Conservation (phyloP, 2,329 filamentous ascomycete species). For the Raffaelea albimanens region DNA sequence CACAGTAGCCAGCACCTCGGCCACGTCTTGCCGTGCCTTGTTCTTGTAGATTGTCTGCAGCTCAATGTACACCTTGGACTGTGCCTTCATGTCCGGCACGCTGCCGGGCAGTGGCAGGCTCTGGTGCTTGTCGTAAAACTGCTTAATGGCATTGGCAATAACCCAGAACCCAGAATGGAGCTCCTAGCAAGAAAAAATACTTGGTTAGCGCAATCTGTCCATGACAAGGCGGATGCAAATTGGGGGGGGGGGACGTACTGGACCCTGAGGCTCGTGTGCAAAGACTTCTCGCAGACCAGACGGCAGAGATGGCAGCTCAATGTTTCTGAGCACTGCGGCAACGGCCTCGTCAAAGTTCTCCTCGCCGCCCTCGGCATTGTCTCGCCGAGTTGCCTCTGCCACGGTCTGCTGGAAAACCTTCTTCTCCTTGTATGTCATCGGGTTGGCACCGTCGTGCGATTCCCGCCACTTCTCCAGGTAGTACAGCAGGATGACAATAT, state of each 20-base stretch:
- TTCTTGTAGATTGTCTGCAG: conserved; percentile 89
- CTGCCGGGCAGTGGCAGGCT: conserved; percentile 76
- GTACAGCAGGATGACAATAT: conserved; percentile 72
- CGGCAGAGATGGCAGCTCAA: conserved; percentile 59
- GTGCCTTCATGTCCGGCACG: conserved; percentile 95
- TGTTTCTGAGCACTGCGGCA: conserved; percentile 77
- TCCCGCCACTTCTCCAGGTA: conserved; percentile 75
- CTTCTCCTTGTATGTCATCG: conserved; percentile 76
- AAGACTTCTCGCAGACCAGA: conserved; percentile 70
- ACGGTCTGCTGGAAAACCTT: conserved; percentile 68
- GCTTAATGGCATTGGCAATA: conserved; percentile 68
- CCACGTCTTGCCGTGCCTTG: conserved; percentile 70
- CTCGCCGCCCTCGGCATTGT: conserved; percentile 77
- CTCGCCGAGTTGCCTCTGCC: conserved; percentile 53
- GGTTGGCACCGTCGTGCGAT: conserved; percentile 56
- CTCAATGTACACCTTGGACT: conserved; percentile 79
- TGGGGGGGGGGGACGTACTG: conserved; percentile 3
- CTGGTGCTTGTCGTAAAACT: conserved; percentile 65
- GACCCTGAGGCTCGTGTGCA: conserved; percentile 36
- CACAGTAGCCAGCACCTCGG: conserved; percentile 61
- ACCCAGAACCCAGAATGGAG: conserved; percentile 68
- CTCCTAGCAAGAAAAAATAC: conserved; percentile 3
- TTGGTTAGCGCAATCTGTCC: too few relatives aligned
- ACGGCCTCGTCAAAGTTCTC: conserved; percentile 96
- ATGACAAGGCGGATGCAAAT: too few relatives aligned